A percentile compares a stretch with the other conserved stretches of the same genome.
phyloP scores from a whole-genome alignment of 2,329 filamentous ascomycete genomes.

The Aspergillus sp. region DNA sequence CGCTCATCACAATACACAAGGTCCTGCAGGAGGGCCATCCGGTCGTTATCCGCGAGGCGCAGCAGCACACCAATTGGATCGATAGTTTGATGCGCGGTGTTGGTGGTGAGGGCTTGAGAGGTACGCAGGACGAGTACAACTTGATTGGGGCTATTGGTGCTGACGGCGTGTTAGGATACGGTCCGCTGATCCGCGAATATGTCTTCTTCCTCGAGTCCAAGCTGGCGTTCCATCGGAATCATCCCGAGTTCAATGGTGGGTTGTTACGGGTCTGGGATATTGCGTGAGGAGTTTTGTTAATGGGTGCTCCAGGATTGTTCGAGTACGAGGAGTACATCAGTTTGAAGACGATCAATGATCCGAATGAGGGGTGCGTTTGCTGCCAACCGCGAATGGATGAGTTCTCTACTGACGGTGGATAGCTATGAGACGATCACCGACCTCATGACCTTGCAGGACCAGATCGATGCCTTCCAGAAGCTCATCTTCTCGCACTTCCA shows the following conservation, averaged over 20 bases:
- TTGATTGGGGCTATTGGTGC: neutral
- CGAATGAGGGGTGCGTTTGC: slow-evolving; percentile 78
- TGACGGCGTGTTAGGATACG: slow-evolving; percentile 59
- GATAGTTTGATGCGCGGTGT: slow-evolving; percentile 86
- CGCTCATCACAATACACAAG: slow-evolving; percentile 94
- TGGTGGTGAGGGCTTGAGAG: slow-evolving; percentile 77
- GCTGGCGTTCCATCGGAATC: slow-evolving; percentile 91
- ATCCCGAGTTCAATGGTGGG: slow-evolving; percentile 92
- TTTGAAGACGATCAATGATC: slow-evolving; percentile 96
- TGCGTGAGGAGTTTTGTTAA: slow-evolving; percentile 1
- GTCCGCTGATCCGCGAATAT: slow-evolving; percentile 91
- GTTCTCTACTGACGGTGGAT: slow-evolving; percentile 20
- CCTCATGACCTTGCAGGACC: slow-evolving; percentile 93
- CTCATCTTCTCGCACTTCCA: slow-evolving; percentile 97
- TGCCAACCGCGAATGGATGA: neutral
- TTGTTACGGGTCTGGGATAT: neutral
- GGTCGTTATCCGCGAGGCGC: slow-evolving; percentile 79
- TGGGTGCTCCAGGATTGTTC: slow-evolving; percentile 63
- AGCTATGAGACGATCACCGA: slow-evolving; percentile 90
- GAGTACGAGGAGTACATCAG: slow-evolving; percentile 99
- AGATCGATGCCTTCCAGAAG: slow-evolving; percentile 98
- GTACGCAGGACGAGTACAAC: slow-evolving; percentile 37
- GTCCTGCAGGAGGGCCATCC: slow-evolving; percentile 96
- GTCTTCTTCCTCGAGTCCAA: slow-evolving; percentile 94
- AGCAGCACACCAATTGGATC: slow-evolving; percentile 85